Conservation (phyloP, 371 early-diverging fungal species). For the Mucor ambiguus region DNA sequence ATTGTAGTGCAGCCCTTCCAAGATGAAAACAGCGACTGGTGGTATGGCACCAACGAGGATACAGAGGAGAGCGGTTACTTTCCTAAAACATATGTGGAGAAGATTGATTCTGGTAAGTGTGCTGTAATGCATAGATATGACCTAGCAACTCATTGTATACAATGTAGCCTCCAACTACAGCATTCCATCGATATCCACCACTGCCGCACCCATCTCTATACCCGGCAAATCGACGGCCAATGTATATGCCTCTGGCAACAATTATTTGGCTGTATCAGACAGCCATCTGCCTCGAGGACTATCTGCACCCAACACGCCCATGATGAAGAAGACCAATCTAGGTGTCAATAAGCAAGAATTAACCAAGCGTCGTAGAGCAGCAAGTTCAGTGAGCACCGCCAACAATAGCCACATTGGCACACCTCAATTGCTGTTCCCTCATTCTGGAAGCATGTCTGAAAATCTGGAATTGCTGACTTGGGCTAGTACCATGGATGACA, state of each 20-base stretch:
- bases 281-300: constrained; percentile 21
- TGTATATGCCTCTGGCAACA: constrained; percentile 6
- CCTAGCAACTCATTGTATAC: neutral
- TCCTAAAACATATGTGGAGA: constrained; percentile 44
- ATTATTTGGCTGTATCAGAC: constrained; percentile 17
- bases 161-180: neutral
- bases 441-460: constrained; percentile 19
- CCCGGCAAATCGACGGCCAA: neutral
- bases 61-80: constrained; percentile 44
- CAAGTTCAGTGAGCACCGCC: constrained; percentile 43
- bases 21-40: constrained; percentile 51
- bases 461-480: constrained; percentile 39
- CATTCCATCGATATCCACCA: neutral
- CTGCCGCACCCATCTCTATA: constrained; percentile 12
- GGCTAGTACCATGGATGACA: constrained; percentile 51
- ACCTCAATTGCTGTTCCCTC: constrained; percentile 15
- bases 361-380: constrained; percentile 43
- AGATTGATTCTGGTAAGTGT: constrained; percentile 32
- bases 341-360: constrained; percentile 31
- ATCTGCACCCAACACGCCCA: constrained; percentile 49
- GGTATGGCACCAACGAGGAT: constrained; percentile 48
- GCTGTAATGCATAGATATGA: neutral
- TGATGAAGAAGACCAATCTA: constrained; percentile 42
- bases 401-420: constrained; percentile 17
- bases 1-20: constrained; percentile 55